phyloP scores from a whole-genome alignment of 164 flowering plant genomes.

The Hamamelis virginiana region DNA sequence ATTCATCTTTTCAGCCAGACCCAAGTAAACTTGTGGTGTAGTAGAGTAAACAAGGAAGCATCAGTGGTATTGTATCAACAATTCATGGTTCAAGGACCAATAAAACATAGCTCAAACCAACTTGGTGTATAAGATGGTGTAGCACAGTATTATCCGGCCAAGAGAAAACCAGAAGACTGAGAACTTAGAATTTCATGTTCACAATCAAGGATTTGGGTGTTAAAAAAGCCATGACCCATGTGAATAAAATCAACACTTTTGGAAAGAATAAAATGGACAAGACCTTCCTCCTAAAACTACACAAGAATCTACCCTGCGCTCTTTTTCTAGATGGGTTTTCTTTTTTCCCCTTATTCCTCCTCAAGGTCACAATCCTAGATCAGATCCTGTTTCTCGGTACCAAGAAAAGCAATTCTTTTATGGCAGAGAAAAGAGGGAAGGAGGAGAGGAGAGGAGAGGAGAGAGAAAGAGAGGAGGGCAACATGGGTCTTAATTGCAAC shows the following conservation, averaged over 20 bases:
- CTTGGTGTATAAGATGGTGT: too few relatives aligned
- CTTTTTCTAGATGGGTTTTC: background rate
- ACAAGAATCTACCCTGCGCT: background rate
- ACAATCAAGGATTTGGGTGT: background rate
- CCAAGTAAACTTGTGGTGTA: conserved; percentile 4
- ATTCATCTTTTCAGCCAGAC: conserved; percentile 14
- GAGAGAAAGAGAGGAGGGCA: too few relatives aligned
- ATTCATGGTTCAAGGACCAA: background rate
- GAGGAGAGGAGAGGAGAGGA: too few relatives aligned
- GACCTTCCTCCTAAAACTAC: background rate
- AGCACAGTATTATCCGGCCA: background rate
- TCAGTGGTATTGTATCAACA: background rate
- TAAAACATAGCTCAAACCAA: background rate
- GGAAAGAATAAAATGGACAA: background rate
- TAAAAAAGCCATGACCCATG: background rate
- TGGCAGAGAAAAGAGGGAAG: too few relatives aligned
- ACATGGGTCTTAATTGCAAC: background rate
- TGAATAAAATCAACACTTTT: background rate
- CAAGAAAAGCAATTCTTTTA: background rate
- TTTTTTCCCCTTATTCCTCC: background rate
- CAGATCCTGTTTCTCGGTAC: background rate
- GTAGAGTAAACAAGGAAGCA: background rate
- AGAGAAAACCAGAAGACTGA: background rate
- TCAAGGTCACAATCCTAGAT: background rate
- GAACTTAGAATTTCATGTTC: background rate